These are phyloP conservation scores for Ceratocystis papillata DNA, from an alignment of 2,329 filamentous ascomycete genomes.

Conservation along the genomic window DNA sequence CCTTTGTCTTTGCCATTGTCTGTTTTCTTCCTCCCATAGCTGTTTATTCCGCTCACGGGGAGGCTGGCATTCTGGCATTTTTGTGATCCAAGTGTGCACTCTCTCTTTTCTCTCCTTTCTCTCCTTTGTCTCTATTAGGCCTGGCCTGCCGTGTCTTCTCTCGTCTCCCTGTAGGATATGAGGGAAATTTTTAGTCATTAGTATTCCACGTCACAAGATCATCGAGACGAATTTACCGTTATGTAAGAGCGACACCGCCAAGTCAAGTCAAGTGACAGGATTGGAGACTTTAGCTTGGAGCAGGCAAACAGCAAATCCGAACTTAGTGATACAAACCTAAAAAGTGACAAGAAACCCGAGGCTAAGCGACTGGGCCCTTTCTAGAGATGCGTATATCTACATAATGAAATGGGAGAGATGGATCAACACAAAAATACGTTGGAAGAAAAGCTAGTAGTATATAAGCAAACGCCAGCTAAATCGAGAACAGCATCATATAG, in stretches of 20 bases:
- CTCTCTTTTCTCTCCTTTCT: too few relatives aligned
- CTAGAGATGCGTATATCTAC: not conserved
- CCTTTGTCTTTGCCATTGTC: not conserved
- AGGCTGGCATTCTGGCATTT: too few relatives aligned
- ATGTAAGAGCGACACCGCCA: not conserved
- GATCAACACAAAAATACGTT: too few relatives aligned
- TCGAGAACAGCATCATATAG: not conserved
- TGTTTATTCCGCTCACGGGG: not conserved
- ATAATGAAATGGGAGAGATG: not conserved
- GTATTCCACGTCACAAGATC: slow-evolving; percentile 5
- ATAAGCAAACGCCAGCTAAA: slow-evolving; percentile 4
- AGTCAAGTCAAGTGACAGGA: not conserved
- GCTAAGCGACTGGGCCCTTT: not conserved
- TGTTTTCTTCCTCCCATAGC: not conserved
- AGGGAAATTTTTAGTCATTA: not conserved
- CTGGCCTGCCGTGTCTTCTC: too few relatives aligned
- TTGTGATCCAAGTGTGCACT: too few relatives aligned
- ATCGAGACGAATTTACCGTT: not conserved
- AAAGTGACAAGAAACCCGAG: not conserved
- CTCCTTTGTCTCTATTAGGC: too few relatives aligned
- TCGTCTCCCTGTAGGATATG: too few relatives aligned
- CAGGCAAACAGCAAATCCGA: too few relatives aligned
- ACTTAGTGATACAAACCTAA: too few relatives aligned
- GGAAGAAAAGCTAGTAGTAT: not conserved
- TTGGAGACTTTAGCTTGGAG: not conserved